Conservation (phyloP, 805 yeast genomes). For the Blastobotrys peoriensis region DNA sequence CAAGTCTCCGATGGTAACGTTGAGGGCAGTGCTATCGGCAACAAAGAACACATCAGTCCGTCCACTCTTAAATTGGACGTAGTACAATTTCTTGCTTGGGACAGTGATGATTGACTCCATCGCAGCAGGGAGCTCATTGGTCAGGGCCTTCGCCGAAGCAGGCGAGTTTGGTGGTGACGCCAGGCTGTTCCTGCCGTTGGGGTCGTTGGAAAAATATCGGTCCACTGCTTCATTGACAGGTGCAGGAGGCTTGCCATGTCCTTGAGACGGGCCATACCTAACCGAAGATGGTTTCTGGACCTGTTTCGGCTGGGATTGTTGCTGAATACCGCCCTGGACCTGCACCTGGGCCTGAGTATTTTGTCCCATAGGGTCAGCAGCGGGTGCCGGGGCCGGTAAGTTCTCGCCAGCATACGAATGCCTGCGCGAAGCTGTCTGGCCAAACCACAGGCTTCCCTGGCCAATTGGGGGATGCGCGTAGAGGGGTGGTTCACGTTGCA, state of each 20-base stretch:
- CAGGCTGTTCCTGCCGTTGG: neutral
- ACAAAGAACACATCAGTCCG: constrained; percentile 71
- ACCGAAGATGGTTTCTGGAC: neutral
- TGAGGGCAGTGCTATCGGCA: constrained; percentile 36
- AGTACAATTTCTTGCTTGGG: constrained; percentile 38
- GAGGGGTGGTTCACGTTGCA: neutral
- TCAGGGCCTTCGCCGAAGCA: constrained; percentile 9
- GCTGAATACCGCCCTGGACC: neutral
- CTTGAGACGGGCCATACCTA: neutral
- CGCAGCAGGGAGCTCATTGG: neutral
- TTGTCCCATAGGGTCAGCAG: neutral
- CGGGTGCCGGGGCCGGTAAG: neutral
- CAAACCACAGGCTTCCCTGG: constrained; percentile 10
- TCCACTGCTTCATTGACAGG: neutral
- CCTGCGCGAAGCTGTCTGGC: constrained; percentile 19
- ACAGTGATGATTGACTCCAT: constrained; percentile 16
- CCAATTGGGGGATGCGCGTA: constrained; percentile 3
- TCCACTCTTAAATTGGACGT: constrained; percentile 74
- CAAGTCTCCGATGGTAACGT: constrained; percentile 51
- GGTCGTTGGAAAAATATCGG: neutral
- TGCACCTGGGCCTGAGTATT: neutral
- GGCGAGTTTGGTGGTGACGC: constrained; percentile 2
- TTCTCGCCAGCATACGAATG: constrained; percentile 22
- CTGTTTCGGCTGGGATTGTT: neutral
- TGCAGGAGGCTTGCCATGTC: neutral